Percentiles rank a stretch among this genome's conserved stretches.
Conservation (phyloP, 306 rosid species). For the Cotoneaster glaucophyllus region DNA sequence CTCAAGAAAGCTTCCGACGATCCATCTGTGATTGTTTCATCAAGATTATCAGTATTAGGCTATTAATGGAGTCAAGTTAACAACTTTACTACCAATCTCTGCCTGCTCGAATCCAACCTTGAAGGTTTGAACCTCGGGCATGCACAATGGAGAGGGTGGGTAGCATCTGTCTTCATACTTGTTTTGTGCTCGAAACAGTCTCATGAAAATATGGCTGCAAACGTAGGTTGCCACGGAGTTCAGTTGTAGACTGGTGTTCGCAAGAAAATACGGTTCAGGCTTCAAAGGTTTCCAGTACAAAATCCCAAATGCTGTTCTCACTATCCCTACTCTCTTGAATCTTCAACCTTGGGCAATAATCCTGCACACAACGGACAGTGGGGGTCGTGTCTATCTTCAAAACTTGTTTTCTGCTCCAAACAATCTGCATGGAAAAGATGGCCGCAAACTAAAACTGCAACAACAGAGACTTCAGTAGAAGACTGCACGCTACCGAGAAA, state of each 20-base stretch:
- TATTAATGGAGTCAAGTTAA: conserved; percentile 4
- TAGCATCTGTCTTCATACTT: conserved; percentile 43
- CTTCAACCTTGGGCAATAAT: conserved; percentile 26
- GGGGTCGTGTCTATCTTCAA: conserved; percentile 61
- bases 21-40: conserved; percentile 14
- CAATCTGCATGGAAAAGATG: conserved; percentile 86
- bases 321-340: conserved; percentile 25
- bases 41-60: conserved; percentile 14
- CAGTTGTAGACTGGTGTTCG: conserved; percentile 38
- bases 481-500: conserved; percentile 40
- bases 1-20: conserved; percentile 1
- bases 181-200: conserved; percentile 62
- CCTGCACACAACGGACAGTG: conserved; percentile 58
- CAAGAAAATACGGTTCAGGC: conserved; percentile 35
- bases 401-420: conserved; percentile 58
- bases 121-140: conserved; percentile 1
- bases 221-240: conserved; percentile 65
- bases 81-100: conserved; percentile 13
- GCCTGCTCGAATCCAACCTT: conserved; percentile 20
- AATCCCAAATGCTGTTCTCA: conserved; percentile 39
- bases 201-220: conserved; percentile 63
- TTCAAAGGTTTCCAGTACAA: conserved; percentile 46
- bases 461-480: conserved; percentile 53
- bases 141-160: conserved; percentile 53
- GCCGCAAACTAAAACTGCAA: conserved; percentile 81